phyloP scores from a whole-genome alignment of 805 yeast species.

The Ogataea minuta region DNA sequence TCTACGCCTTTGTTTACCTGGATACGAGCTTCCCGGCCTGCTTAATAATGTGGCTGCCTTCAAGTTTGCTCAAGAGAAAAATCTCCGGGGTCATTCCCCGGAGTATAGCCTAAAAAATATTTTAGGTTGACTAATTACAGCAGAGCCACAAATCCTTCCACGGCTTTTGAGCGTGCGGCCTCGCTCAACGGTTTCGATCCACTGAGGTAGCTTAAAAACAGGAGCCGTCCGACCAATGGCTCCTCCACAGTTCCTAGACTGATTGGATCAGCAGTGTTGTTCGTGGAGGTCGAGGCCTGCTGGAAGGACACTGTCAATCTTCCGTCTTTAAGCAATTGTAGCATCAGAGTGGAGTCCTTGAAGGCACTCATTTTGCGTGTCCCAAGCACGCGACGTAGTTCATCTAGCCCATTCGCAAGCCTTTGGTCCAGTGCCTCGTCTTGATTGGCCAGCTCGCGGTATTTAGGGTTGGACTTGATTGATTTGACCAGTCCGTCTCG shows the following conservation, averaged over 20 bases:
- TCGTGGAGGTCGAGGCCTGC: conserved; percentile 37
- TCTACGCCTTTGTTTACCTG: too few species aligned
- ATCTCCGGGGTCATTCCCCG: conserved; percentile 11
- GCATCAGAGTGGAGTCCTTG: conserved; percentile 63
- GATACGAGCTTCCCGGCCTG: too few species aligned
- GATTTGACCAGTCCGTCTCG: conserved; percentile 87
- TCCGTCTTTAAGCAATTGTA: conserved; percentile 54
- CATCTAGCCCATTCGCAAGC: conserved; percentile 52
- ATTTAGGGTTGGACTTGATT: conserved; percentile 62
- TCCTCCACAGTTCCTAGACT: conserved; percentile 59
- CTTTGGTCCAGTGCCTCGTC: conserved; percentile 40
- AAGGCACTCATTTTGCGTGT: conserved; percentile 68
- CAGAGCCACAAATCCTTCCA: conserved; percentile 21
- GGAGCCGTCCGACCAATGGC: conserved; percentile 61
- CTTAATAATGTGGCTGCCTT: background rate
- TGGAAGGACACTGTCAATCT: conserved; percentile 43
- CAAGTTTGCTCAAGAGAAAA: conserved; percentile 1
- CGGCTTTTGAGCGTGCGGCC: conserved; percentile 24
- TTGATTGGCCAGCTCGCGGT: conserved; percentile 45
- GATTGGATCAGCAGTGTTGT: conserved; percentile 23
- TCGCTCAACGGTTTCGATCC: conserved; percentile 64
- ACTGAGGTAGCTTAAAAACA: conserved; percentile 73
- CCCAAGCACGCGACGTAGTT: conserved; percentile 59
- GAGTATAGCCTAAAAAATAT: conserved; percentile 9
- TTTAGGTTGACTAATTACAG: conserved; percentile 6